Evolutionary conservation across 2,329 filamentous ascomycete species (phyloP).

Genomic region (Ophiocordyceps australis): DNA sequence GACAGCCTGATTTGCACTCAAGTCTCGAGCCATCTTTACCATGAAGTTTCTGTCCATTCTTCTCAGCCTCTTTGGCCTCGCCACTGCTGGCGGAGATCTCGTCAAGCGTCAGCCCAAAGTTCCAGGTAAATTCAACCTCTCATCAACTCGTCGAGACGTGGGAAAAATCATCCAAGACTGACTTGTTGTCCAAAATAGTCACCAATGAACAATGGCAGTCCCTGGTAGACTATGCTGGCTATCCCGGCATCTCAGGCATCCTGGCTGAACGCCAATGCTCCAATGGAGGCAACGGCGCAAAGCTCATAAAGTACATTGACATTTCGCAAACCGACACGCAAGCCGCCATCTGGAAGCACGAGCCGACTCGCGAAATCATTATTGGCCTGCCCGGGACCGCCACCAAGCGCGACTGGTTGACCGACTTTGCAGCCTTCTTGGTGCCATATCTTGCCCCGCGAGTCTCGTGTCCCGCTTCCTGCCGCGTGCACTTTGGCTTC

Average conservation of each 20-base stretch:
- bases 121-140: neutral
- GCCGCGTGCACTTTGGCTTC: neutral
- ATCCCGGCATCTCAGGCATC: neutral
- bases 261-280: neutral
- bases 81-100: neutral
- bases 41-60: too few relatives aligned
- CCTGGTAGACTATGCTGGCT: neutral
- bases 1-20: too few relatives aligned
- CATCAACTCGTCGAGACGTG: too few relatives aligned
- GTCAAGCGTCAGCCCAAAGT: neutral
- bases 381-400: neutral
- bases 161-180: too few relatives aligned
- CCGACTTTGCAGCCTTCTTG: neutral
- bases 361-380: neutral
- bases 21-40: too few relatives aligned
- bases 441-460: neutral
- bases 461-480: neutral
- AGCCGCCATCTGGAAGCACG: neutral
- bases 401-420: neutral
- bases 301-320: neutral
- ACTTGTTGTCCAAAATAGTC: too few relatives aligned
- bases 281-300: neutral
- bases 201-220: too few relatives aligned
- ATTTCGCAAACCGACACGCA: neutral
- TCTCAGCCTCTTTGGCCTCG: neutral